These are phyloP conservation scores for Odonthalia washingtoniensis DNA, from an alignment of 31 red algal genomes.

Conservation along the genomic window DNA sequence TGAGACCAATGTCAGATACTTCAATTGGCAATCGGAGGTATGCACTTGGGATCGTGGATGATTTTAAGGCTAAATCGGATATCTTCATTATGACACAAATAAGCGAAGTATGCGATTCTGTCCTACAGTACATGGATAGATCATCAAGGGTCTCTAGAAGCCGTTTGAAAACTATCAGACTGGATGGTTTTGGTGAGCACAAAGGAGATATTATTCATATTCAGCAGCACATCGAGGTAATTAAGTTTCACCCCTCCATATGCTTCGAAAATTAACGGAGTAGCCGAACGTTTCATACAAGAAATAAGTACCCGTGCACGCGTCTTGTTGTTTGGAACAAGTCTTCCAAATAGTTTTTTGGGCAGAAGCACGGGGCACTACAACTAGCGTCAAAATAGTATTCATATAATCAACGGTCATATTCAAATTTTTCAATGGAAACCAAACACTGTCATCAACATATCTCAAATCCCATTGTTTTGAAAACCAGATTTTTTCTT, in stretches of 20 bases:
- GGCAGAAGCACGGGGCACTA: slow-evolving; percentile 8
- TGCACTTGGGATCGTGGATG: slow-evolving; percentile 32
- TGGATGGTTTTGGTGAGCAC: no score
- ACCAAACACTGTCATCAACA: not conserved
- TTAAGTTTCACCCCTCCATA: not conserved
- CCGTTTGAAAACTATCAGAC: not conserved
- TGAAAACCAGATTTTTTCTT: not conserved
- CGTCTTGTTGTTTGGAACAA: slow-evolving; percentile 3
- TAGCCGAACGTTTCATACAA: slow-evolving; percentile 16
- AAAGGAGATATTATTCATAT: no score
- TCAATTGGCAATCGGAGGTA: not conserved
- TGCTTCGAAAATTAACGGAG: not conserved
- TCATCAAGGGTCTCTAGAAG: not conserved
- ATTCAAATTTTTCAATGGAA: not conserved
- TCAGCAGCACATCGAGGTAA: no score
- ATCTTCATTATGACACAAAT: not conserved
- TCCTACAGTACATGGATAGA: not conserved
- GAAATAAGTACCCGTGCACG: not conserved
- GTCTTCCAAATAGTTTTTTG: not conserved
- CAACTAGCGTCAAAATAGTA: not conserved
- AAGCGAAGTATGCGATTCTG: not conserved
- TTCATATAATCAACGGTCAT: not conserved
- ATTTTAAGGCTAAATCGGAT: slow-evolving; percentile 23
- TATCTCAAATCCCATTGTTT: not conserved
- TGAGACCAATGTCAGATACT: not conserved